Base-by-base conservation (phyloP, 2,329 filamentous ascomycete species). In the Ophiocordyceps polyrhachis-furcata region DNA sequence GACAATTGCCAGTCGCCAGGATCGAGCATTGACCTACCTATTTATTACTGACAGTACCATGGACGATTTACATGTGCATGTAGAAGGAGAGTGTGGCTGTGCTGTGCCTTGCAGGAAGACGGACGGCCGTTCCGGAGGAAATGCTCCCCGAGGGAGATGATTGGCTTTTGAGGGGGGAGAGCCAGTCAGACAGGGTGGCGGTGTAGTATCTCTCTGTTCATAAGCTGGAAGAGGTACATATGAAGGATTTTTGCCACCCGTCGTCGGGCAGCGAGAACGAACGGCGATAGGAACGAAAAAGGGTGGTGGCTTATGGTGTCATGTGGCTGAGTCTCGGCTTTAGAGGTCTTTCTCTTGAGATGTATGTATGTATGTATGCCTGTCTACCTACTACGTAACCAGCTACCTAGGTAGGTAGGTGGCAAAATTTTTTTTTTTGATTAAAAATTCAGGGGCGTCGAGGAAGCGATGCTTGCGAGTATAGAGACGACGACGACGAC, bases 381-480 rank as follows among this genome's bases (percentile, higher is more conserved):
- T n/a, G n/a, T n/a, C n/a, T n/a, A n/a, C n/a, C n/a, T n/a, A n/a
- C n/a, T n/a, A n/a, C n/a, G n/a, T n/a, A n/a, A n/a, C n/a, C n/a
- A n/a, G n/a, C n/a, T n/a, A n/a, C n/a, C n/a, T n/a, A n/a, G n/a
- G n/a, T 28, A 11, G 7, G n/a, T 11, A 25, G 56, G 55, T 1
- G 68, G 65, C 0, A 76, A 74, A 53, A 69, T 85, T 11, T 62
- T 82, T 40, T n/a, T n/a, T n/a, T n/a, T n/a, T n/a, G n/a, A n/a
- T n/a, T n/a, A n/a, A n/a, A n/a, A n/a, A n/a, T n/a, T n/a, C n/a
- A n/a, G n/a, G n/a, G n/a, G 84, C 13, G 84, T 80, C 0, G 68
- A 70, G 47, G 66, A 68, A 41, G 84, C n/a, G 17, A 38, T 19
- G n/a, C 35, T n/a, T 38, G 35, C 35, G 35, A 38, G 17, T 38